phyloP scores from a whole-genome alignment of 2,329 filamentous ascomycete species.

The Tolypocladium sp. region DNA sequence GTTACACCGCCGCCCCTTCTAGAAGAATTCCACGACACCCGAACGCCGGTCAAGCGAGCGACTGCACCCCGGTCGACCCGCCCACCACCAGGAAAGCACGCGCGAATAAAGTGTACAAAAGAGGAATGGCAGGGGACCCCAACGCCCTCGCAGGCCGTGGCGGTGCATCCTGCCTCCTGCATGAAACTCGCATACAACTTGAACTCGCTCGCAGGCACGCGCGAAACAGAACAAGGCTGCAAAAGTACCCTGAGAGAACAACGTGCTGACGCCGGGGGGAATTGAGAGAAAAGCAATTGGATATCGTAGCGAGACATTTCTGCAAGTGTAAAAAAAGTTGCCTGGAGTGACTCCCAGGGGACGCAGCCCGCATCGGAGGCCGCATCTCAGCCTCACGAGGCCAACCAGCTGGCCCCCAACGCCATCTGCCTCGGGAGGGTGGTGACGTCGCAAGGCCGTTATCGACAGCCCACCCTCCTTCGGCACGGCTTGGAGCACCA shows the following conservation, averaged over 20 bases:
- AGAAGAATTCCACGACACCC: slow-evolving; percentile 23
- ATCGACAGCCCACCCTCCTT: background rate
- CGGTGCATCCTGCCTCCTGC: background rate
- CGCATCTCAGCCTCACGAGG: slow-evolving; percentile 1
- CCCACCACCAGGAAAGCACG: background rate
- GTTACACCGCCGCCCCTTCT: slow-evolving; percentile 15
- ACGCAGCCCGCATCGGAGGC: background rate
- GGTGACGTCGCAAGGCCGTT: background rate
- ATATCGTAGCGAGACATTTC: background rate
- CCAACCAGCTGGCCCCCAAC: background rate
- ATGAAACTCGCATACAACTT: background rate
- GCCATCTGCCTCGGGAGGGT: background rate
- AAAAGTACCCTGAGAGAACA: background rate
- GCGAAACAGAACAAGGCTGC: background rate
- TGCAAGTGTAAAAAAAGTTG: slow-evolving; percentile 1
- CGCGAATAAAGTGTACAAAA: background rate
- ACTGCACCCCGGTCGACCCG: background rate
- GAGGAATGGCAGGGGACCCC: background rate
- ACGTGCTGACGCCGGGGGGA: background rate
- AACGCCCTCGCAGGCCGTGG: background rate
- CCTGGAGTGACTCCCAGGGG: background rate
- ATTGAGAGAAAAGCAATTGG: background rate
- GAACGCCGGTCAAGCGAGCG: background rate
- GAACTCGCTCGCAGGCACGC: background rate
- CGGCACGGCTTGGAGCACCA: background rate